Evolutionary conservation across 2,329 filamentous ascomycete species (phyloP), one percentile per base, ranked within the genome.

Genomic region (Basipetospora chlamydospora): DNA sequence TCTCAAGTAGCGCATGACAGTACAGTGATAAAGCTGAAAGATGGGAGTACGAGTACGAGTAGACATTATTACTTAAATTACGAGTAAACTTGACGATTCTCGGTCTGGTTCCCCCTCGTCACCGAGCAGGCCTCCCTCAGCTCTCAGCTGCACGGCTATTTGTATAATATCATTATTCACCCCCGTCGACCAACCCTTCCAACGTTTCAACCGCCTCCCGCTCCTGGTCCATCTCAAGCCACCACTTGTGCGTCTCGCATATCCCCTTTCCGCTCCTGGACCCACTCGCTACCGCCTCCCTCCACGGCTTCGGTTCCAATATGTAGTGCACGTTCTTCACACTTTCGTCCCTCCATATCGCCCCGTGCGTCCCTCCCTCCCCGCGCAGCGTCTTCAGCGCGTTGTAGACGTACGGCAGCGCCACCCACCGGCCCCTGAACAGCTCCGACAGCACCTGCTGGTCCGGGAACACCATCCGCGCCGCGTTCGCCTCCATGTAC

Each of bases 271-370:
- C 63, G 26, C 59, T 52, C 2, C 66, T n/a, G n/a, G n/a, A n/a
- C n/a, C n/a, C 66, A 11, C 56, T 45, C 2, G 46, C 55, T 29
- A 64, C 56, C 21, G 64, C 43, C 52, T 71, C 63, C 29, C 72
- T 60, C 73, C 73, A 77, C 3, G 73, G 73, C 54, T 77, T 77
- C 1, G 72, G 71, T 26, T 59, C 64, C 16, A 77, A 49, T 31
- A 77, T 74, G 42, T 72, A 76, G 47, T 77, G 73, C 5, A 77
- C 51, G 44, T 73, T 74, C 58, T 72, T 74, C 34, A 77, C 67
- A 28, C 55, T 49, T 13, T 65, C 65, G 44, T 77, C 72, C 9
- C 58, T 53, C 73, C 73, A 77, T 39, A 77, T 69, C 39, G 54
- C 47, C 20, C 54, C 51, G 46, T 77, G 73, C 21, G 74, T 69